Conservation (phyloP, 192 early-diverging fungal genomes). For the Umbelopsis ramanniana region DNA sequence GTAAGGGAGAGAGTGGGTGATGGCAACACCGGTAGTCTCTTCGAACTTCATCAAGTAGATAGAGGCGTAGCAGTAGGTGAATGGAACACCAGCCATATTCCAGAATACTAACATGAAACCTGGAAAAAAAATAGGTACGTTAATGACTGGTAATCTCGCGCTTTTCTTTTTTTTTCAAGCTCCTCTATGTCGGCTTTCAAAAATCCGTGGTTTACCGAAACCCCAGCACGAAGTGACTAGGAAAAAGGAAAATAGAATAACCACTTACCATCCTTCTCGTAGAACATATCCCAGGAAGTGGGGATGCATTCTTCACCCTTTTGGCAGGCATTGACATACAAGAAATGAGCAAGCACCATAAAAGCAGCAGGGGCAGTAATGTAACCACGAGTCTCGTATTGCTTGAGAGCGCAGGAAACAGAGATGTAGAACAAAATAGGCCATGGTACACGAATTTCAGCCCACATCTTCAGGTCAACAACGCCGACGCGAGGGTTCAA, state of each 20-base stretch:
- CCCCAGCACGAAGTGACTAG: neutral
- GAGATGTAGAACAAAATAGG: conserved; percentile 53
- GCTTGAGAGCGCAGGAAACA: conserved; percentile 48
- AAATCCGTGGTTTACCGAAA: too few species aligned
- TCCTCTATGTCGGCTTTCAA: neutral
- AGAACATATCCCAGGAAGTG: conserved; percentile 57
- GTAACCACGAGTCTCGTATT: conserved; percentile 47
- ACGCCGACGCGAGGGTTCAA: conserved; percentile 51
- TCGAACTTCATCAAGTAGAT: conserved; percentile 48
- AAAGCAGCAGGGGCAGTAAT: conserved; percentile 45
- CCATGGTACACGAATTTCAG: conserved; percentile 54
- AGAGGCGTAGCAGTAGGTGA: conserved; percentile 52
- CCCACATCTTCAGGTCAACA: conserved; percentile 56
- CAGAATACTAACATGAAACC: conserved; percentile 60
- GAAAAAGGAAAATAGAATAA: neutral
- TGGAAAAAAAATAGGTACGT: conserved; percentile 14
- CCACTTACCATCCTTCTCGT: conserved; percentile 55
- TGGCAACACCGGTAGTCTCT: conserved; percentile 38
- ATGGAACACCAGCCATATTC: conserved; percentile 57
- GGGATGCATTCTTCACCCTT: conserved; percentile 60
- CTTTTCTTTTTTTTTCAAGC: conserved; percentile 2
- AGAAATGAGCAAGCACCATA: conserved; percentile 55
- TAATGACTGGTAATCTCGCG: neutral
- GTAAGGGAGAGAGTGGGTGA: conserved; percentile 38
- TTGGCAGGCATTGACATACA: conserved; percentile 53